phyloP scores from a whole-genome alignment of 2,329 filamentous ascomycete genomes.

The Fusarium domesticum region DNA sequence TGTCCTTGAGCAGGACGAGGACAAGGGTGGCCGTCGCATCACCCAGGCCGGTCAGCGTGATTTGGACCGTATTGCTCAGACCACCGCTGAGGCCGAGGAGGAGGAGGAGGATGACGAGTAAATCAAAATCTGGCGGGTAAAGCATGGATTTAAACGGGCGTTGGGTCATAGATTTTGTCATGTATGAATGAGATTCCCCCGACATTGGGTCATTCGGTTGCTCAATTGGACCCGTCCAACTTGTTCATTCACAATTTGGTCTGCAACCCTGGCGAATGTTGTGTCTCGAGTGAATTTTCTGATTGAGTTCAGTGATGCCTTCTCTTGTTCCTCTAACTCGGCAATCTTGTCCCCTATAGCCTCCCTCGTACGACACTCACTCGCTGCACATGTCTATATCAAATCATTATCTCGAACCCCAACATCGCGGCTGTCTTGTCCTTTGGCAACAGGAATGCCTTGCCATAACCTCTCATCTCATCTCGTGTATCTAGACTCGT shows the following conservation, averaged over 20 bases:
- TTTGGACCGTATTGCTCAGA: slow-evolving; percentile 93
- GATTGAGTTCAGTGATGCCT: neutral
- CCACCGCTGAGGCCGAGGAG: slow-evolving; percentile 70
- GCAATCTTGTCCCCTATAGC: neutral
- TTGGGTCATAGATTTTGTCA: slow-evolving; percentile 41
- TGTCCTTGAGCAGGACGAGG: slow-evolving; percentile 95
- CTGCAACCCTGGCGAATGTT: slow-evolving; percentile 13
- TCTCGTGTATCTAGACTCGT: too few relatives aligned
- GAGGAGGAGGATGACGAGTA: slow-evolving; percentile 64
- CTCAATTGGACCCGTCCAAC: slow-evolving; percentile 34
- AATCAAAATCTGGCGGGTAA: slow-evolving; percentile 38
- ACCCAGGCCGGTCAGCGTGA: slow-evolving; percentile 98
- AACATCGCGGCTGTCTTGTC: too few relatives aligned
- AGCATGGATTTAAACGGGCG: slow-evolving; percentile 36
- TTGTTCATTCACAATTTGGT: slow-evolving; percentile 19
- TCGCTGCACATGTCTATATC: too few relatives aligned
- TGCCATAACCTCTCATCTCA: too few relatives aligned
- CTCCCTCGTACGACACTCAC: too few relatives aligned
- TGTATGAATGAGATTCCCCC: slow-evolving; percentile 42
- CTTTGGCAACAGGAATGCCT: too few relatives aligned
- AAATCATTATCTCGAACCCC: too few relatives aligned
- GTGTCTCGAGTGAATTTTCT: neutral
- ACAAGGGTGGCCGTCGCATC: slow-evolving; percentile 97
- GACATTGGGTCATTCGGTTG: slow-evolving; percentile 38
- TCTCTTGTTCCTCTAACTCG: neutral